Percentiles rank a stretch among this genome's conserved stretches.
These are phyloP conservation scores for Picochlorum sp. DNA, from an alignment of 139 green algal species.

Conservation along the genomic window DNA sequence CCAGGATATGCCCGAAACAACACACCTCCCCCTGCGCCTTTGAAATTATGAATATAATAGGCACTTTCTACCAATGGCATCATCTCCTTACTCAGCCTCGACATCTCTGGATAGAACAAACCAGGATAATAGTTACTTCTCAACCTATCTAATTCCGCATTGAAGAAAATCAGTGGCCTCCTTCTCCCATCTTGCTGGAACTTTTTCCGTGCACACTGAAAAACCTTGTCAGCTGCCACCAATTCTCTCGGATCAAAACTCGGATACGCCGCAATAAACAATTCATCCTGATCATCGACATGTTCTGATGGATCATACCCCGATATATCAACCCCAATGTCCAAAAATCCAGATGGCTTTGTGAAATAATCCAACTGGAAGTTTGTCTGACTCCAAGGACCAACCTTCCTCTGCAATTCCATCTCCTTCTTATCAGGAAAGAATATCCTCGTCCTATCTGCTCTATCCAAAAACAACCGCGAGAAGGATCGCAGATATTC, in stretches of 20 bases:
- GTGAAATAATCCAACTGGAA: constrained; percentile 73
- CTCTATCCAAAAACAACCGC: constrained; percentile 31
- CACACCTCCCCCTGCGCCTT: constrained; percentile 47
- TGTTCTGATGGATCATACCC: constrained; percentile 30
- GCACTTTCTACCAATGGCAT: constrained; percentile 49
- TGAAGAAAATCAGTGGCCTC: constrained; percentile 77
- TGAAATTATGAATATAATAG: constrained; percentile 90
- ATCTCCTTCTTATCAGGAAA: constrained; percentile 57
- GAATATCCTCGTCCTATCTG: constrained; percentile 49
- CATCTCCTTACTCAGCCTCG: constrained; percentile 22
- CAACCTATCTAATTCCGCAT: constrained; percentile 79
- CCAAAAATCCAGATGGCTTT: constrained; percentile 38
- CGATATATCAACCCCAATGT: constrained; percentile 41
- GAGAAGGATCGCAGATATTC: constrained; percentile 49
- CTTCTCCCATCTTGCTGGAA: background rate
- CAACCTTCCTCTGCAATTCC: constrained; percentile 42
- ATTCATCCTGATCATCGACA: constrained; percentile 37
- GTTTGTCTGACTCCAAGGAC: constrained; percentile 22
- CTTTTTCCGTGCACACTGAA: constrained; percentile 22
- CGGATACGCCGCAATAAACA: constrained; percentile 69
- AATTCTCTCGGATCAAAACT: constrained; percentile 67
- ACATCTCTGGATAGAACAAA: constrained; percentile 76
- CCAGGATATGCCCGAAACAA: constrained; percentile 75
- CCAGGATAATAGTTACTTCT: constrained; percentile 61
- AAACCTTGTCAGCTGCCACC: constrained; percentile 54